phyloP scores from a whole-genome alignment of 176 grass and related monocot genomes.

The Bolboschoenus planiculmis region DNA sequence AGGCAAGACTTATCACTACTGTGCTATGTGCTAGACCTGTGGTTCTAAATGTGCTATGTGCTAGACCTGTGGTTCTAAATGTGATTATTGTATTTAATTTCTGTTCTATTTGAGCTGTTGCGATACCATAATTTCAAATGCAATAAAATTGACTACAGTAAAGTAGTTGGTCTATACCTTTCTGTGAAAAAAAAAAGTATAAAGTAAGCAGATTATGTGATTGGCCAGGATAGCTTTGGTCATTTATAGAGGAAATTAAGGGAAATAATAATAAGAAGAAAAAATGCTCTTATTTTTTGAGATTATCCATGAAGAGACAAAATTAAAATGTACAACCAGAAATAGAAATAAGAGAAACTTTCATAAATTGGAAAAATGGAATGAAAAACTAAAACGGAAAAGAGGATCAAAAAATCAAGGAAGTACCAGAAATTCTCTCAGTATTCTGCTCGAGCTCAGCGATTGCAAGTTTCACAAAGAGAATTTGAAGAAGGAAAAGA shows the following conservation, averaged over 20 bases:
- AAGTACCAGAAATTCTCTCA: constrained; percentile 21
- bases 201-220: background rate
- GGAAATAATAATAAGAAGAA: background rate
- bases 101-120: background rate
- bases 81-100: background rate
- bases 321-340: background rate
- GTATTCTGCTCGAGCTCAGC: constrained; percentile 22
- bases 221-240: background rate
- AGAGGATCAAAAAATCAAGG: background rate
- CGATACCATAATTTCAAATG: background rate
- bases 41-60: no score
- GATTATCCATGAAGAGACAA: background rate
- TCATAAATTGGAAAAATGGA: background rate
- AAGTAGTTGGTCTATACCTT: background rate
- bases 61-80: no score
- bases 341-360: constrained; percentile 6
- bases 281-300: background rate
- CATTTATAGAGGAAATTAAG: background rate
- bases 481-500: constrained; percentile 8
- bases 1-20: no score
- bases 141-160: background rate
- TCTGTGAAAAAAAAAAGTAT: background rate
- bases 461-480: background rate
- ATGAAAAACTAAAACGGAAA: background rate
- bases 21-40: no score